Percentiles rank a stretch among this genome's conserved stretches.
Conservation (phyloP, 192 early-diverging fungal genomes). For the Rhizophlyctis rosea region DNA sequence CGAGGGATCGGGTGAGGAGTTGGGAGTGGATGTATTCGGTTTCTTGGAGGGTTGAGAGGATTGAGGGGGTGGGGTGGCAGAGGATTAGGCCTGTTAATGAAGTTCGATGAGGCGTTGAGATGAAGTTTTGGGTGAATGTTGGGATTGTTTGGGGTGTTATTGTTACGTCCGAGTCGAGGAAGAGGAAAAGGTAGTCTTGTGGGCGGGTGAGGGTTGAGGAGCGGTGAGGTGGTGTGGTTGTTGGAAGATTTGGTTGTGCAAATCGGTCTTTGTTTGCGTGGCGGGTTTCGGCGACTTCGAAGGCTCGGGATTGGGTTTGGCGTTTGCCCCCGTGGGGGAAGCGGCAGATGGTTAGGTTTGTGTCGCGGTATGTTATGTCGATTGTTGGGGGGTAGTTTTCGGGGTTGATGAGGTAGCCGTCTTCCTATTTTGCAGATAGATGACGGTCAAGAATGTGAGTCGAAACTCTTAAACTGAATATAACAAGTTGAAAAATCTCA, state of each 20-base stretch:
- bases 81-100: constrained; percentile 38
- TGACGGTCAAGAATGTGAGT: no score
- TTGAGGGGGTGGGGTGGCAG: constrained; percentile 23
- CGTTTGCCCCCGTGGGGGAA: constrained; percentile 56
- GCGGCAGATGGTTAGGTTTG: constrained; percentile 3
- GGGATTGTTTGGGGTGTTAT: constrained; percentile 27
- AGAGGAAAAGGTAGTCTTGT: constrained; percentile 37
- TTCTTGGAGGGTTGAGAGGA: constrained; percentile 40
- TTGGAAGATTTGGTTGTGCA: not conserved
- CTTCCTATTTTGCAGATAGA: no score
- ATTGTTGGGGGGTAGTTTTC: not conserved
- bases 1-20: constrained; percentile 33
- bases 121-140: constrained; percentile 35
- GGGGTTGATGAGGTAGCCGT: no score
- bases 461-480: no score
- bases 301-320: constrained; percentile 46
- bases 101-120: constrained; percentile 19
- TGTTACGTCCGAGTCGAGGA: constrained; percentile 50
- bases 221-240: constrained; percentile 3
- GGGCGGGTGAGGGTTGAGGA: constrained; percentile 9
- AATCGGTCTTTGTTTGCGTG: not conserved
- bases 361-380: not conserved
- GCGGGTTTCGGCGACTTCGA: constrained; percentile 1
- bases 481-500: no score
- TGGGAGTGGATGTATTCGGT: constrained; percentile 46